Evolutionary conservation across 495 filamentous ascomycete species (phyloP).

Genomic region (Podospora comata): DNA sequence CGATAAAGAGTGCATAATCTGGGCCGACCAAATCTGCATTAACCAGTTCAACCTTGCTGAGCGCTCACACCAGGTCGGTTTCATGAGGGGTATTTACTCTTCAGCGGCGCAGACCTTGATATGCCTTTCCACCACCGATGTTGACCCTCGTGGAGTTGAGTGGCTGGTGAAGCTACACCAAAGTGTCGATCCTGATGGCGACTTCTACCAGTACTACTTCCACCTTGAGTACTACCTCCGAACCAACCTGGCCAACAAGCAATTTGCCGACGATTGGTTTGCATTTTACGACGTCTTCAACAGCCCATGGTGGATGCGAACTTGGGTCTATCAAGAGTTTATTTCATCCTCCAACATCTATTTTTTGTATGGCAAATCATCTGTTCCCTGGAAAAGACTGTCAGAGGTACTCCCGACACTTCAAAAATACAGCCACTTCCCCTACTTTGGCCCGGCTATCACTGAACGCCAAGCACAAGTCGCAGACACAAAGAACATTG

Average conservation of each 20-base stretch:
- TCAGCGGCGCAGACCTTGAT: neutral
- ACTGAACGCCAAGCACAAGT: slow-evolving; percentile 2
- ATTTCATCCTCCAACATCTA: slow-evolving; percentile 10
- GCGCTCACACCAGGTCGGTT: slow-evolving; percentile 23
- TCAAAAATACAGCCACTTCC: slow-evolving; percentile 8
- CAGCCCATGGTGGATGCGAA: slow-evolving; percentile 15
- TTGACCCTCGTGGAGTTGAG: slow-evolving; percentile 4
- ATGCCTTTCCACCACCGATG: neutral
- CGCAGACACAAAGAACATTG: neutral
- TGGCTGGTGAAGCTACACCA: slow-evolving; percentile 9
- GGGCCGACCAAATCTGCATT: slow-evolving; percentile 24
- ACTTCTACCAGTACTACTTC: slow-evolving; percentile 12
- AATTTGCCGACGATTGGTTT: slow-evolving; percentile 8
- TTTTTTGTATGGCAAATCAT: slow-evolving; percentile 9
- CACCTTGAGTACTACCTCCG: slow-evolving; percentile 10
- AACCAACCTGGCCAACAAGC: neutral
- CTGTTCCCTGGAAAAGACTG: slow-evolving; percentile 9
- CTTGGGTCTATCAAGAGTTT: slow-evolving; percentile 20
- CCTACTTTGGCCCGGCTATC: neutral
- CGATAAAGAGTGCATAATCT: slow-evolving; percentile 14
- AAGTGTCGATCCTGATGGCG: slow-evolving; percentile 6
- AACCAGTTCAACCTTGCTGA: slow-evolving; percentile 28
- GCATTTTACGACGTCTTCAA: slow-evolving; percentile 14
- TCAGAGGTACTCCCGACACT: slow-evolving; percentile 16
- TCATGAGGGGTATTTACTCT: neutral